Evolutionary conservation across 2,329 filamentous ascomycete species (phyloP).

Genomic region (Ophiostoma novo-ulmi): DNA sequence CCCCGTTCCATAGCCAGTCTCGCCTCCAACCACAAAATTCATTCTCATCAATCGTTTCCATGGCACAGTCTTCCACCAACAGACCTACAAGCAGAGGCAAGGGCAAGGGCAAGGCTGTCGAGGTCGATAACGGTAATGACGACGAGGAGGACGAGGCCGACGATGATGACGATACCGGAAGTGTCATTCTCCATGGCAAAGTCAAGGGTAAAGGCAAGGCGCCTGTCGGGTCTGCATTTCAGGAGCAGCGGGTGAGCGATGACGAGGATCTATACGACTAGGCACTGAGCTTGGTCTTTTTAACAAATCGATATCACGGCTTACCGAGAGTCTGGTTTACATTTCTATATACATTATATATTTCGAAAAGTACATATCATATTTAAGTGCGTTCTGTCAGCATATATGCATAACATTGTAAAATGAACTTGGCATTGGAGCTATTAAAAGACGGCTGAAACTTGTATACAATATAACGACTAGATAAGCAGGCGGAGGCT

Average conservation of each 20-base stretch:
- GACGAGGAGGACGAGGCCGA: slow-evolving; percentile 33
- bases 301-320: not conserved
- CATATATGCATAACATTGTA: not conserved
- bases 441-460: not conserved
- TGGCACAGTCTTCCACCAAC: not conserved
- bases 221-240: slow-evolving; percentile 38
- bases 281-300: not conserved
- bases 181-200: slow-evolving; percentile 34
- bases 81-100: slow-evolving; percentile 8
- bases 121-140: not conserved
- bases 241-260: slow-evolving; percentile 51
- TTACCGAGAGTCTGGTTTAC: not conserved
- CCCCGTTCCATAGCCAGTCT: not conserved
- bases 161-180: slow-evolving; percentile 33
- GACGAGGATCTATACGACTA: slow-evolving; percentile 53
- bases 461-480: not conserved
- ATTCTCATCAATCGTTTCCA: not conserved
- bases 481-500: not conserved
- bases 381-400: not conserved
- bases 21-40: not conserved
- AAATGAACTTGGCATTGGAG: not conserved
- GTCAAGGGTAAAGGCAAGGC: slow-evolving; percentile 51
- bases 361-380: not conserved
- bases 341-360: not conserved
- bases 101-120: slow-evolving; percentile 2